phyloP scores from a whole-genome alignment of 345 rosid species.

The Trapa incisa region DNA sequence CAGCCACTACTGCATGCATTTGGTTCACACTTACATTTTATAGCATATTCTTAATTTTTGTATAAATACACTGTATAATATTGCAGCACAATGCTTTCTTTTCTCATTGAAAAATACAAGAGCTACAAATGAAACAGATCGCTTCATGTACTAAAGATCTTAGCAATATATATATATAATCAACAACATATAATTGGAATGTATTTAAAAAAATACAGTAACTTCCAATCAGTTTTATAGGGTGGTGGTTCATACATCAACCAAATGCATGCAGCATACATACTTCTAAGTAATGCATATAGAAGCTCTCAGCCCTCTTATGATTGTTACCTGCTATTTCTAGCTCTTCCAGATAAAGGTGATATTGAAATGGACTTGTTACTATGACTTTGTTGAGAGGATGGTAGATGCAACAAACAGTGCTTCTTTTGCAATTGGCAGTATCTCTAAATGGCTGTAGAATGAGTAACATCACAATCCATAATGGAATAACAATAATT shows the following conservation, averaged over 20 bases:
- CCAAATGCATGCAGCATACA: not conserved
- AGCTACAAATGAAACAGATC: too few species aligned
- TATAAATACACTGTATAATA: too few species aligned
- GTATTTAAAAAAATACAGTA: not conserved
- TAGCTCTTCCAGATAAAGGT: not conserved
- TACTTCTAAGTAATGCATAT: not conserved
- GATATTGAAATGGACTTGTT: not conserved
- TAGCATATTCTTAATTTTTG: too few species aligned
- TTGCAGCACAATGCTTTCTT: too few species aligned
- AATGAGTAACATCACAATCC: not conserved
- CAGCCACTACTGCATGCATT: slow-evolving; percentile 18
- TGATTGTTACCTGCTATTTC: not conserved
- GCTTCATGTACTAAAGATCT: too few species aligned
- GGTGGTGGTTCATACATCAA: not conserved
- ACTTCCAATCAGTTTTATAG: not conserved
- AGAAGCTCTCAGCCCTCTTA: not conserved
- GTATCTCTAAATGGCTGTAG: slow-evolving; percentile 55
- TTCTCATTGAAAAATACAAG: too few species aligned
- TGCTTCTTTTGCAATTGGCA: slow-evolving; percentile 60
- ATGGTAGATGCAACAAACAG: slow-evolving; percentile 57
- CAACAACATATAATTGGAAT: too few species aligned
- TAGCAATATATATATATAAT: too few species aligned
- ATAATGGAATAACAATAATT: not conserved
- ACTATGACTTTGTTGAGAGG: slow-evolving; percentile 22
- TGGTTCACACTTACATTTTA: too few species aligned